Evolutionary conservation across 2,329 filamentous ascomycete genomes (phyloP).

Genomic region (Lachnellula subtilissima): DNA sequence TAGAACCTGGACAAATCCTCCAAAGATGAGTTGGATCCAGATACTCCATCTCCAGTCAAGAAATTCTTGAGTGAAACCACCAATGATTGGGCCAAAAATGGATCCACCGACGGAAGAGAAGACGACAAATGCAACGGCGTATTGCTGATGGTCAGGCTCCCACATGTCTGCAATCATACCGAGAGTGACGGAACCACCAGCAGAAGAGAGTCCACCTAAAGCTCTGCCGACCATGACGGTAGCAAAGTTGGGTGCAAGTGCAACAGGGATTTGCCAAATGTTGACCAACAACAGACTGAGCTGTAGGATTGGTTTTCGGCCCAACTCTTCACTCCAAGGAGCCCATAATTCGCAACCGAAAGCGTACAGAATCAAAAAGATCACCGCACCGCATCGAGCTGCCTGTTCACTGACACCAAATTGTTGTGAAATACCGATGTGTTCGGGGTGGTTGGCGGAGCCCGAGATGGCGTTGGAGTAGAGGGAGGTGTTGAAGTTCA

Average conservation of each 20-base stretch:
- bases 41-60: constrained; percentile 72
- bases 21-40: constrained; percentile 82
- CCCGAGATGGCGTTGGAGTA: constrained; percentile 63
- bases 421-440: constrained; percentile 54
- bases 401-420: constrained; percentile 65
- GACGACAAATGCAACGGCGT: constrained; percentile 70
- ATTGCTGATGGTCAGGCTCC: constrained; percentile 66
- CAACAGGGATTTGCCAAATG: constrained; percentile 69
- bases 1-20: constrained; percentile 60
- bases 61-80: constrained; percentile 66
- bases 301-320: constrained; percentile 72
- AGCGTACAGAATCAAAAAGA: constrained; percentile 75
- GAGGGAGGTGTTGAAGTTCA: constrained; percentile 74
- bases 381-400: constrained; percentile 68
- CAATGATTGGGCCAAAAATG: constrained; percentile 71
- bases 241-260: constrained; percentile 67
- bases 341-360: constrained; percentile 88
- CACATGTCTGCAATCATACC: constrained; percentile 74
- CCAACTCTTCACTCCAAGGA: constrained; percentile 80
- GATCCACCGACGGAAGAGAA: constrained; percentile 77
- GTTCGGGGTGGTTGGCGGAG: background rate
- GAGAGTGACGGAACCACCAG: constrained; percentile 67
- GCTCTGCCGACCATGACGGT: constrained; percentile 66
- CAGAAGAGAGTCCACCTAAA: constrained; percentile 65
- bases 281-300: constrained; percentile 70